Evolutionary conservation across 2,329 filamentous ascomycete species (phyloP).

Genomic region (Verticillium klebahnii): DNA sequence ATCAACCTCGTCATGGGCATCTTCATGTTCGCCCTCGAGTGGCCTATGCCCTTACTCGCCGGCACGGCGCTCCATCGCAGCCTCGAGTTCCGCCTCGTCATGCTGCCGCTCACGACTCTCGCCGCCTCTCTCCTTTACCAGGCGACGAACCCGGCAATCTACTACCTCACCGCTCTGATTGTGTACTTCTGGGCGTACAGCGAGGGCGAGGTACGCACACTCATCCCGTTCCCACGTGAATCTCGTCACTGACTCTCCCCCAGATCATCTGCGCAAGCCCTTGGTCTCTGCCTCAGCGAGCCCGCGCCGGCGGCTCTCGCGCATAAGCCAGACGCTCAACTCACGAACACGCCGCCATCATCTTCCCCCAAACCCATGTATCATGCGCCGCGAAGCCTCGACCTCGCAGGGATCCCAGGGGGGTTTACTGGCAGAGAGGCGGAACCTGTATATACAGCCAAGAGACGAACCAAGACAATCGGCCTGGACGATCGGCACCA

Average conservation of each 20-base stretch:
- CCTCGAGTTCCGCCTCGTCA: slow-evolving; percentile 77
- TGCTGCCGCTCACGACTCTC: slow-evolving; percentile 75
- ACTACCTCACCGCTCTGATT: slow-evolving; percentile 79
- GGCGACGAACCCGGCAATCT: slow-evolving; percentile 84
- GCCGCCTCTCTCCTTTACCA: slow-evolving; percentile 80
- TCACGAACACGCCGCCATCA: not conserved
- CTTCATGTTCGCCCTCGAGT: slow-evolving; percentile 80
- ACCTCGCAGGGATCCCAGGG: not conserved
- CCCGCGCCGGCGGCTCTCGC: slow-evolving; percentile 20
- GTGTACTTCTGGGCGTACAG: slow-evolving; percentile 97
- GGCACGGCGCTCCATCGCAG: slow-evolving; percentile 77
- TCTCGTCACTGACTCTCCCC: not conserved
- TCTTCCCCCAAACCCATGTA: not conserved
- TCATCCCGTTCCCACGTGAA: not conserved
- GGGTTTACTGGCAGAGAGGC: not conserved
- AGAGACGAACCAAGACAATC: slow-evolving; percentile 1
- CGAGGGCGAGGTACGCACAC: slow-evolving; percentile 78
- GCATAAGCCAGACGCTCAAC: not conserved
- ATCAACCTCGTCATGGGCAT: slow-evolving; percentile 84
- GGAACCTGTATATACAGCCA: not conserved
- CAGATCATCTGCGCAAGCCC: slow-evolving; percentile 41
- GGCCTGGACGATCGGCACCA: not conserved
- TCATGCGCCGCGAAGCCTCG: not conserved
- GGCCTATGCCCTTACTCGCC: slow-evolving; percentile 75
- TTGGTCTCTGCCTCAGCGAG: slow-evolving; percentile 63